Conservation (phyloP, 2,329 filamentous ascomycete genomes). For the Fusarium sarcochroum region DNA sequence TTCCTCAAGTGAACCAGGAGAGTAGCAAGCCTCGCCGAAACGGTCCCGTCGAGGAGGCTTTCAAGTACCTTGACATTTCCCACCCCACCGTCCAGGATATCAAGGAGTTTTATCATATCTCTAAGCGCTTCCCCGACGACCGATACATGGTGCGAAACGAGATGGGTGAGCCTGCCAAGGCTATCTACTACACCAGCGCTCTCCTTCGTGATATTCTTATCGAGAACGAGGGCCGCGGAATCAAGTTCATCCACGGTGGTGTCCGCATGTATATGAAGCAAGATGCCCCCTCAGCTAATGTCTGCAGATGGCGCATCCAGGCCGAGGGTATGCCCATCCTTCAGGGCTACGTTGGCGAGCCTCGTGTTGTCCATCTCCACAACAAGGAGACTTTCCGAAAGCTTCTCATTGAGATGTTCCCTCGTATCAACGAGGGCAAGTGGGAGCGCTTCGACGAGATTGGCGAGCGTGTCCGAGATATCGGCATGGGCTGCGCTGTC, state of each 20-base stretch:
- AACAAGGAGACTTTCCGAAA: slow-evolving; percentile 84
- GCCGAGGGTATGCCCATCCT: slow-evolving; percentile 92
- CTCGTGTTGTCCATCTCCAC: slow-evolving; percentile 80
- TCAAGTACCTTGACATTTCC: slow-evolving; percentile 85
- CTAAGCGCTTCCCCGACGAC: slow-evolving; percentile 86
- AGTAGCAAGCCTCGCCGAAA: slow-evolving; percentile 58
- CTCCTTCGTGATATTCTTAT: slow-evolving; percentile 88
- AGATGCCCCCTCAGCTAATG: slow-evolving; percentile 86
- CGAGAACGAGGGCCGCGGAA: slow-evolving; percentile 88
- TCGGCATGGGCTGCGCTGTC: slow-evolving; percentile 93
- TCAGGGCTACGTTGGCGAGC: slow-evolving; percentile 87
- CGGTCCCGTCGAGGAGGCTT: slow-evolving; percentile 85
- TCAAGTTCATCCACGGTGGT: slow-evolving; percentile 96
- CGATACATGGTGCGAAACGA: slow-evolving; percentile 98
- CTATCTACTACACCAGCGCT: slow-evolving; percentile 94
- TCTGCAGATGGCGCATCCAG: slow-evolving; percentile 96
- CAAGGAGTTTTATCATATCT: slow-evolving; percentile 87
- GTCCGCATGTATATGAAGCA: slow-evolving; percentile 99
- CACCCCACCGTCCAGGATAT: slow-evolving; percentile 85
- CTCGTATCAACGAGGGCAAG: slow-evolving; percentile 81
- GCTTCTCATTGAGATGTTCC: slow-evolving; percentile 96
- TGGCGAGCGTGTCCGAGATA: slow-evolving; percentile 82
- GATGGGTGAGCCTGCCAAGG: slow-evolving; percentile 87
- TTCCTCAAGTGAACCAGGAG: slow-evolving; percentile 47
- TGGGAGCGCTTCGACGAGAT: slow-evolving; percentile 88